Conservation (phyloP, 805 yeast genomes). For the Wickerhamiella nectarea region DNA sequence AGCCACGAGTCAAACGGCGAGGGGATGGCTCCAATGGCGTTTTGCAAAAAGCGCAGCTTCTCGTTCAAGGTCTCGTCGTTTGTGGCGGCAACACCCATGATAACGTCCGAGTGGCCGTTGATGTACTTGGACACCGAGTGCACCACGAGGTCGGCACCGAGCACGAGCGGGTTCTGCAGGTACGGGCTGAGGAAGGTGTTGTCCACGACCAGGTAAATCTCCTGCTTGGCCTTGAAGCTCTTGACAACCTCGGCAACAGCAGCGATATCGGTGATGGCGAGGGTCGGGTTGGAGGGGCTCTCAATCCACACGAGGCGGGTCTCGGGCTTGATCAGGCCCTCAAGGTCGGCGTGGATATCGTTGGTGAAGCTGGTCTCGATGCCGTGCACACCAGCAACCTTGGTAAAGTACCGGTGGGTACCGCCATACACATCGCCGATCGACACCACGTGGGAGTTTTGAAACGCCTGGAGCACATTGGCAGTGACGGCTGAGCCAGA, state of each 20-base stretch:
- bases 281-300: conserved; percentile 80
- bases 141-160: conserved; percentile 77
- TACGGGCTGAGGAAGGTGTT: conserved; percentile 83
- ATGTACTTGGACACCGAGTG: conserved; percentile 85
- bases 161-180: conserved; percentile 66
- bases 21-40: conserved; percentile 80
- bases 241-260: conserved; percentile 45
- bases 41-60: conserved; percentile 62
- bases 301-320: conserved; percentile 79
- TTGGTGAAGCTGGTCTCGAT: conserved; percentile 54
- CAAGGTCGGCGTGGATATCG: conserved; percentile 47
- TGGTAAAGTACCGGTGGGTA: conserved; percentile 78
- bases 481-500: conserved; percentile 86
- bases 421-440: conserved; percentile 87
- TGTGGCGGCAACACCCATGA: conserved; percentile 70
- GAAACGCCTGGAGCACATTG: conserved; percentile 56
- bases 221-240: conserved; percentile 29
- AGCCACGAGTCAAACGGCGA: conserved; percentile 87
- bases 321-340: conserved; percentile 39
- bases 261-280: conserved; percentile 61
- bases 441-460: conserved; percentile 59
- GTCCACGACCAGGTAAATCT: conserved; percentile 55
- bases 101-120: conserved; percentile 87
- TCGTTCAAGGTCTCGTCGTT: conserved; percentile 48
- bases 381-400: conserved; percentile 71